Evolutionary conservation across 768 basidiomycete species (phyloP).

Genomic region (Termitomyces eurrhizus): DNA sequence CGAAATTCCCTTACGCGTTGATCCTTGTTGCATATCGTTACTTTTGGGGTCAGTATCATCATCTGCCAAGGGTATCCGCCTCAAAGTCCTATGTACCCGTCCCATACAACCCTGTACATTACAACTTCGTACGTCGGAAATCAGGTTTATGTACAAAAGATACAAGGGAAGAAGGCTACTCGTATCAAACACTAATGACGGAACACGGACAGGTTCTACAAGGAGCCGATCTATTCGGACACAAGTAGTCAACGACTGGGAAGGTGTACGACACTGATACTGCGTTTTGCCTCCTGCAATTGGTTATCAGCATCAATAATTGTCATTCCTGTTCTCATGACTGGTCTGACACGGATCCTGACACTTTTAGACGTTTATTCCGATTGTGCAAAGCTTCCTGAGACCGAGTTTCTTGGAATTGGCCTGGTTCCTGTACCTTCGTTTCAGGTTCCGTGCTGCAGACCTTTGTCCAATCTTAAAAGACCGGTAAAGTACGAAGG

Average conservation of each 20-base stretch:
- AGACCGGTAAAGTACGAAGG: neutral
- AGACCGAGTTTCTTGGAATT: neutral
- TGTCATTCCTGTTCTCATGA: neutral
- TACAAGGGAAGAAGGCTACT: neutral
- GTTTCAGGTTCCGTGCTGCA: neutral
- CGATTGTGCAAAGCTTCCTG: neutral
- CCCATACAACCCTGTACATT: neutral
- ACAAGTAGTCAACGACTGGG: too few species aligned
- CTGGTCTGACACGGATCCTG: neutral
- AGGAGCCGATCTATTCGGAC: too few species aligned
- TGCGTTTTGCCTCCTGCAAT: neutral
- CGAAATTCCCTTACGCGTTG: neutral
- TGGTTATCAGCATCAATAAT: neutral
- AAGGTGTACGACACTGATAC: neutral
- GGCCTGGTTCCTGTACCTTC: neutral
- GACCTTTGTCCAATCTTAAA: neutral
- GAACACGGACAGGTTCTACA: too few species aligned
- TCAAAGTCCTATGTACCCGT: neutral
- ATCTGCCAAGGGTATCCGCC: neutral
- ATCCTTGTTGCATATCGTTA: neutral
- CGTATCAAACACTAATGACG: neutral
- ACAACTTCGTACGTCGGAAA: neutral
- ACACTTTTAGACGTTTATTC: neutral
- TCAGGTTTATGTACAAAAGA: neutral
- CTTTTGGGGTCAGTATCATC: neutral